phyloP scores from a whole-genome alignment of 306 rosid species.

The Cicer arietinum region DNA sequence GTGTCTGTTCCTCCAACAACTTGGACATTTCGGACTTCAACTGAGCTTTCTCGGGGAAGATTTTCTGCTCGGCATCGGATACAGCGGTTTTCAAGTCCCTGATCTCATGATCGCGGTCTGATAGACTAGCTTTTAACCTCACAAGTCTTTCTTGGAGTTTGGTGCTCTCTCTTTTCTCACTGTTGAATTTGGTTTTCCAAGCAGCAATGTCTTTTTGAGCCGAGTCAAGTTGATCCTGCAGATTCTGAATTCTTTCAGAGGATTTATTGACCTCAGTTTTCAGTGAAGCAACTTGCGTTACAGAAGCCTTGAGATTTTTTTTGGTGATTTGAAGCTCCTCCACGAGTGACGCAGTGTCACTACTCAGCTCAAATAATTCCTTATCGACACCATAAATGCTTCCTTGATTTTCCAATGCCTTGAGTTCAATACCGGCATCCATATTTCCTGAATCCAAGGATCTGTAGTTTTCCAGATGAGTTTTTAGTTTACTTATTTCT shows the following conservation, averaged over 20 bases:
- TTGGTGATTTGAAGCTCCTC: slow-evolving; percentile 66
- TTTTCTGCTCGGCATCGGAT: slow-evolving; percentile 94
- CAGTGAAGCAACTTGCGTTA: slow-evolving; percentile 63
- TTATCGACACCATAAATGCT: slow-evolving; percentile 36
- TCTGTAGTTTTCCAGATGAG: slow-evolving; percentile 54
- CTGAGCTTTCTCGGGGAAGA: slow-evolving; percentile 91
- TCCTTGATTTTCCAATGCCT: slow-evolving; percentile 39
- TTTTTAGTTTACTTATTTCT: slow-evolving; percentile 64
- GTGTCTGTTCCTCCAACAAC: slow-evolving; percentile 55
- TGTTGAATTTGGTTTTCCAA: slow-evolving; percentile 72
- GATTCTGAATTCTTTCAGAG: slow-evolving; percentile 57
- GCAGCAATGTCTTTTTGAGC: slow-evolving; percentile 63
- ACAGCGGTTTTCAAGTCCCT: slow-evolving; percentile 85
- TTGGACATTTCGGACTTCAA: slow-evolving; percentile 76
- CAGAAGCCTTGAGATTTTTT: slow-evolving; percentile 63
- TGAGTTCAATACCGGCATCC: slow-evolving; percentile 29
- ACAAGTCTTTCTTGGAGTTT: slow-evolving; percentile 77
- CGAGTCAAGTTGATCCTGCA: slow-evolving; percentile 71
- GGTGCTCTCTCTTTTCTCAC: slow-evolving; percentile 77
- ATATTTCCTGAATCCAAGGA: slow-evolving; percentile 41
- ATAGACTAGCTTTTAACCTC: slow-evolving; percentile 71
- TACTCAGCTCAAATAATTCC: slow-evolving; percentile 45
- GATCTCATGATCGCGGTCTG: slow-evolving; percentile 79
- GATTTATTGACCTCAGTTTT: slow-evolving; percentile 60
- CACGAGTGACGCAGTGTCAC: slow-evolving; percentile 48